Evolutionary conservation across 345 rosid genomes (phyloP), one percentile per base, ranked within the genome.

Genomic region (Iberis pinnata): DNA sequence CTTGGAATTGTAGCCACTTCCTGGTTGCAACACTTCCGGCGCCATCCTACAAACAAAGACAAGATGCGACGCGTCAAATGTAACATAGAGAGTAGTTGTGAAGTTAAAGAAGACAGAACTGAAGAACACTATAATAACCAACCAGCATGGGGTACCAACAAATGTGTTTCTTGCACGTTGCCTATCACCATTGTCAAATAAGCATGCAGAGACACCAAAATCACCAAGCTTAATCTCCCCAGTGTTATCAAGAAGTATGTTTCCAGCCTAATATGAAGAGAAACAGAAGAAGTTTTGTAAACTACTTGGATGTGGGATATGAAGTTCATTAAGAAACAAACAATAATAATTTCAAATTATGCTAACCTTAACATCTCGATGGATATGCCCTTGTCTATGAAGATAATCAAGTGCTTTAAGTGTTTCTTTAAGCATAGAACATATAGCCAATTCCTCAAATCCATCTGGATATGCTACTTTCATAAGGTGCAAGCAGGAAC

Each of bases 61-160:
- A 64, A 38, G 52, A 60, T 47, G 14, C 13, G 16, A 49, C 27
- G 24, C 15, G 18, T 37, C 15, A 17, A 18, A 12, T 11, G 9
- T 35, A 26, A 5, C 49, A 59, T 49, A 33, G 42, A 64, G 26
- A 53, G 31, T 11, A 52, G 33, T 2, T 10, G 12, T 15, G 61
- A 46, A 51, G 53, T 44, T 37, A 5, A 49, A 45, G 18, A 44
- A 49, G 49, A 33, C 17, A 0, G 12, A 61, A 40, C 9, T 11
- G 22, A 39, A 53, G 63, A 27, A 54, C 49, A 49, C 50, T 22
- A 38, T 49, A 65, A 60, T 27, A 70, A 36, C 70, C 58, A 78
- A 88, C 98, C 98, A 88, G 76, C 98, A 92, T 25, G 98, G 97
- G 43, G 97, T 92, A 27, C 98, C 98, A 54, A 88, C 98, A 80